Base-by-base conservation (phyloP, 106 monocot genomes). In the Xerophyta viscosa region DNA sequence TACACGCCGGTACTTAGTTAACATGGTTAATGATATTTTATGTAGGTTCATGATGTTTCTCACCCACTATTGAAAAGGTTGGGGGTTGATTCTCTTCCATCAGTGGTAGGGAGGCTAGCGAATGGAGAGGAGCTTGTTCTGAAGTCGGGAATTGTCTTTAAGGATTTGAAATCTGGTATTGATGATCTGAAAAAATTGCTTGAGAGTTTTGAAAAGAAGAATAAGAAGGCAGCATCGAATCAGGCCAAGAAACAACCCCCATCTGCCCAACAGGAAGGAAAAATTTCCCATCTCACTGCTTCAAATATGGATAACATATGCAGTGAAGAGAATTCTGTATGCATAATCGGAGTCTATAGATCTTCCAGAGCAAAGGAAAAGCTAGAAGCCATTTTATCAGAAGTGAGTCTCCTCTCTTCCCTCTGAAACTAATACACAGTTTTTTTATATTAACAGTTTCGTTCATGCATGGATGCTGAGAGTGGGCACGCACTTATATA, bases 91-190 rank as follows among this genome's bases (percentile, higher is more conserved):
- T 63, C 68, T 5, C 52, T 96, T 45, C 96, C 96, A 24, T 81
- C 96, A 8, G 24, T 96, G 2, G 56, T 96, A 31, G 96, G 89
- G 9, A 75, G 63, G 67, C 17, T 79, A 22, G 70, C 57, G 19
- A 66, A 86, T 66, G 85, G 96, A 6, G 76, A 85, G 27, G 52
- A 56, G 29, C 48, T 73, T 54, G 65, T 89, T 13, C 29, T 89
- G 27, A 81, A 50, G 57, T 33, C 64, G 30, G 85, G 96, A 11
- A 86, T 96, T 48, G 10, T 65, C 44, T 61, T 88, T 29, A 77
- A 82, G 55, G 96, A 96, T 74, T 58, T 96, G 71, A 81, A 69
- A 68, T 68, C 81, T 33, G 96, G 96, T 19, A 77, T 89, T 23
- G 53, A 47, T 41, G 85, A 85, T 29, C 52, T 96, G 56, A 85